Evolutionary conservation across 805 yeast species (phyloP).

Genomic region (Candida quercuum): DNA sequence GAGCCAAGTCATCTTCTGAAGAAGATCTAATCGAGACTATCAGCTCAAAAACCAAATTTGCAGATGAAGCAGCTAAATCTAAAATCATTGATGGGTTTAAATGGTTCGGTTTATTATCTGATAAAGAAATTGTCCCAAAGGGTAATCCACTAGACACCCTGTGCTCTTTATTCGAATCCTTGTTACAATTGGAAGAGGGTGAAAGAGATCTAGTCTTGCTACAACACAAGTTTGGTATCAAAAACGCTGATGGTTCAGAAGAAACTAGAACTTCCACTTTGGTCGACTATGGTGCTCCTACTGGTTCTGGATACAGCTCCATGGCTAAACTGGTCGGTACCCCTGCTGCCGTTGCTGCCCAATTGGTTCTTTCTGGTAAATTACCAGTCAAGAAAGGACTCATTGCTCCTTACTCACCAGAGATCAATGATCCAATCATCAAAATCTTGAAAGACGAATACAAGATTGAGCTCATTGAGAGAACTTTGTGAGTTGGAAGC

Average conservation of each 20-base stretch:
- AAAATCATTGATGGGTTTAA: constrained; percentile 83
- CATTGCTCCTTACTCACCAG: constrained; percentile 88
- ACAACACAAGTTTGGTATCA: constrained; percentile 97
- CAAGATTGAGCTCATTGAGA: constrained; percentile 84
- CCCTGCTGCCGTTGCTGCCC: constrained; percentile 94
- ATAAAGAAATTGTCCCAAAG: constrained; percentile 72
- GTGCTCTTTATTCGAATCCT: constrained; percentile 91
- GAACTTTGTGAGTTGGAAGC: constrained; percentile 39
- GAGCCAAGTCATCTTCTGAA: constrained; percentile 65
- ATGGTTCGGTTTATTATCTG: constrained; percentile 93
- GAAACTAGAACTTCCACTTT: constrained; percentile 95
- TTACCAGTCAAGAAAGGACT: constrained; percentile 74
- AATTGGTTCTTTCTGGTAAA: constrained; percentile 74
- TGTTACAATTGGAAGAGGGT: constrained; percentile 93
- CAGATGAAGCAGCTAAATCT: constrained; percentile 73
- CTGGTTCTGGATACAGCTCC: constrained; percentile 84
- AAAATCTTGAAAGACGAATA: constrained; percentile 86
- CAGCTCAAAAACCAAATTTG: constrained; percentile 72
- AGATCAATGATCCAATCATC: constrained; percentile 86
- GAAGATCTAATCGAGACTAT: constrained; percentile 73
- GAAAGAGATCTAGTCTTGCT: constrained; percentile 94
- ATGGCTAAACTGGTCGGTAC: constrained; percentile 99
- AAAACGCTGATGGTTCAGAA: constrained; percentile 87
- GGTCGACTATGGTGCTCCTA: constrained; percentile 86
- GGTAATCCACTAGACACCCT: constrained; percentile 93